Base-by-base conservation (phyloP, 176 grass and related monocot genomes). In the Eleusine indica region DNA sequence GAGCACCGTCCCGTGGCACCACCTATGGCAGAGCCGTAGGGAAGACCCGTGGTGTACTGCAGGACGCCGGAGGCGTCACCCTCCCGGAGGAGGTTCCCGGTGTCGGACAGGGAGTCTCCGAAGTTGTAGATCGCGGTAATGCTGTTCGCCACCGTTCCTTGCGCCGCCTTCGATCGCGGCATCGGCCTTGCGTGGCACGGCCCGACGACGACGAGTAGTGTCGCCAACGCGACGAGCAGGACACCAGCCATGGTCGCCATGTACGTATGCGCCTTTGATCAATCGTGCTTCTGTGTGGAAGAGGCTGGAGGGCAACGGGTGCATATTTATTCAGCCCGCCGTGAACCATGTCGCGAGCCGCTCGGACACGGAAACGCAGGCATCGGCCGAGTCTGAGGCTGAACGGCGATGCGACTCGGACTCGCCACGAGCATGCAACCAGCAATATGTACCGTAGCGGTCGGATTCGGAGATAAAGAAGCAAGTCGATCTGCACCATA, bases 61-160 rank as follows among this genome's bases (percentile, higher is more conserved):
- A 70, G 37, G 67, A 71, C 25, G 37, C 66, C 80, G 3, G 15
- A 6, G 51, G 41, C 49, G 52, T 30, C 62, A 4, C 85, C 72
- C 28, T 87, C 85, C 7, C 72, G 71, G 53, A 82, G 56, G 30
- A 87, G 74, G 52, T 87, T 87, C 0, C 86, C 86, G 18, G 64
- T 82, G 72, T 87, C 85, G 1, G 72, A 81, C 6, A 82, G 77
- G 3, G 77, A 79, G 44, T 76, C 51, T 51, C 85, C 85, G 41
- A 87, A 76, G 79, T 76, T 87, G 64, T 82, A 87, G 42, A 87
- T 82, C 14, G 85, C 85, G 0, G 62, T 82, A 52, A 76, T 70
- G 79, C 85, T 78, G 41, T 68, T 63, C 14, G 3, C 14, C 62
- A 5, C 9, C 10, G 11, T 48, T 18, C 14, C 71, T 3, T 73